Conservation (phyloP, 2,329 filamentous ascomycete genomes). For the Beauveria brongniartii region DNA sequence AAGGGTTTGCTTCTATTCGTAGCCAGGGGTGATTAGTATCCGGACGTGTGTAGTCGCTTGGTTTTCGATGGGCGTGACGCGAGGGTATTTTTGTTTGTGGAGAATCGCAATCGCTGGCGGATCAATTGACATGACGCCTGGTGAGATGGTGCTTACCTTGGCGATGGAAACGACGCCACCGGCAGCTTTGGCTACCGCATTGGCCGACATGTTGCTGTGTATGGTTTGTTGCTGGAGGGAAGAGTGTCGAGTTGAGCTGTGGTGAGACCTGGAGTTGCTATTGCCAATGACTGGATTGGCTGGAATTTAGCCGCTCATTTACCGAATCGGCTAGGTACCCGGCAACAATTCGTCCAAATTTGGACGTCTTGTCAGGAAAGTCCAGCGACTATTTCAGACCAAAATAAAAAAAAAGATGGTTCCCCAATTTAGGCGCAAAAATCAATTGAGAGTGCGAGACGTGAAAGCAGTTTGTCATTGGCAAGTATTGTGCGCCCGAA, state of each 20-base stretch:
- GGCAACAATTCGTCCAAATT: neutral
- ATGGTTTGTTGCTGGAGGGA: slow-evolving; percentile 12
- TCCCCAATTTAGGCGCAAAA: too few species aligned
- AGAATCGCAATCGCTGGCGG: slow-evolving; percentile 5
- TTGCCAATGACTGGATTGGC: slow-evolving; percentile 11
- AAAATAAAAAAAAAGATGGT: too few species aligned
- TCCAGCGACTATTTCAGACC: neutral
- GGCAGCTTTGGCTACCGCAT: slow-evolving; percentile 48
- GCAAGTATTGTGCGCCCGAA: too few species aligned
- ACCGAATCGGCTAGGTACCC: slow-evolving; percentile 7
- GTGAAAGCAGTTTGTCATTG: too few species aligned
- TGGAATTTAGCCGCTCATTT: slow-evolving; percentile 14
- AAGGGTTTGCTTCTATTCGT: slow-evolving; percentile 81
- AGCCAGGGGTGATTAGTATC: slow-evolving; percentile 10
- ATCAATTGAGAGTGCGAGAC: too few species aligned
- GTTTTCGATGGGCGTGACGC: slow-evolving; percentile 2
- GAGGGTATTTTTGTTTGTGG: neutral
- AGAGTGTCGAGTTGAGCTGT: slow-evolving; percentile 3
- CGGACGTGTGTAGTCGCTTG: slow-evolving; percentile 12
- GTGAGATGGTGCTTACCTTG: slow-evolving; percentile 42
- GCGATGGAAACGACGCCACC: slow-evolving; percentile 47
- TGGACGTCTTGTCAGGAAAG: too few species aligned
- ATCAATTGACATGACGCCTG: slow-evolving; percentile 16
- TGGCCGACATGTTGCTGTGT: slow-evolving; percentile 48
- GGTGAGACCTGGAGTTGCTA: slow-evolving; percentile 1